Conservation (phyloP, 176 grass and related monocot genomes). For the Carex myosuroides region DNA sequence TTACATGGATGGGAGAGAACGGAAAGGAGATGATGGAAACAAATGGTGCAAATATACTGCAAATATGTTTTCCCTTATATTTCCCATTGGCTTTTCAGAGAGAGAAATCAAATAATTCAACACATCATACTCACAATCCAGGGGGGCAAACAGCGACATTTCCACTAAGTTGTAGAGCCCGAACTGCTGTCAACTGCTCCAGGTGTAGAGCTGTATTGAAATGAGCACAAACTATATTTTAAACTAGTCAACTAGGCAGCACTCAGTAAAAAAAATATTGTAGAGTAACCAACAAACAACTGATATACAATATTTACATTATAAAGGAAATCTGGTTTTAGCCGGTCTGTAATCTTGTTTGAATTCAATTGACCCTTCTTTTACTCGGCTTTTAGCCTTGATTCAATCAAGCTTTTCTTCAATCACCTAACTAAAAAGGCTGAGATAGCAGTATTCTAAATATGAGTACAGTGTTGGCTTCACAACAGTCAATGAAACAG, state of each 20-base stretch:
- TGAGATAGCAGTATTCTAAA: not conserved
- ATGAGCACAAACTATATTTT: constrained; percentile 13
- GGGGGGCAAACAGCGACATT: constrained; percentile 83
- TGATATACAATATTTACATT: not conserved
- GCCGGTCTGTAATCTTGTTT: not conserved
- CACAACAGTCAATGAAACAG: not conserved
- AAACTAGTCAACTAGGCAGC: not conserved
- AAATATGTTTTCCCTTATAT: not conserved
- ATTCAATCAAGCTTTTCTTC: not conserved
- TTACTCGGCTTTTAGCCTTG: not conserved
- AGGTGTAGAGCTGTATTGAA: constrained; percentile 57
- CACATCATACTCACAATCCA: constrained; percentile 56
- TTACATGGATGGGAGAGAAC: not conserved
- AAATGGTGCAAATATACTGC: not conserved
- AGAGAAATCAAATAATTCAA: constrained; percentile 22
- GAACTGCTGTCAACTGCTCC: constrained; percentile 55
- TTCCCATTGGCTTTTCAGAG: not conserved
- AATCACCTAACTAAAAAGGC: not conserved
- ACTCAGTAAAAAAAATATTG: not conserved
- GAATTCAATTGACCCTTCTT: not conserved
- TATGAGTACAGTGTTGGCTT: not conserved
- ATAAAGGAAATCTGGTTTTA: not conserved
- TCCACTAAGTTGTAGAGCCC: constrained; percentile 77
- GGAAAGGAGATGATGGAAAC: not conserved
- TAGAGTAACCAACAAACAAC: not conserved